These are phyloP conservation scores for Primulina huaijiensis DNA, from an alignment of 257 asterid genomes.

Conservation along the genomic window DNA sequence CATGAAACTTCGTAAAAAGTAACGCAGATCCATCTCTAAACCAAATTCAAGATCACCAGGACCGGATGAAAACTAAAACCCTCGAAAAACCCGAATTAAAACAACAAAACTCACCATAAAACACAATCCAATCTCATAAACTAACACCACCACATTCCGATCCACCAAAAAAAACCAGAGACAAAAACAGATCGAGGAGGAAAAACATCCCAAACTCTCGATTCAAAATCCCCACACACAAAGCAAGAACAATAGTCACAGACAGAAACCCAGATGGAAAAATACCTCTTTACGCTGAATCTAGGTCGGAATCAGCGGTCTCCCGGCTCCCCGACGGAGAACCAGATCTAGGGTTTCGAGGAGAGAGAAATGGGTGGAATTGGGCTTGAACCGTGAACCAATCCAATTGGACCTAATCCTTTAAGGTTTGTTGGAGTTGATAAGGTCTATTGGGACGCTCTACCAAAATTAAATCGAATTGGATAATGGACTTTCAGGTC, in stretches of 20 bases:
- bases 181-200: background rate
- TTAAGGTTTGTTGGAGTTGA: slow-evolving; percentile 34
- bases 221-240: slow-evolving; percentile 19
- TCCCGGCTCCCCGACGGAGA: slow-evolving; percentile 29
- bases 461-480: slow-evolving; percentile 43
- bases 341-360: slow-evolving; percentile 64
- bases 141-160: background rate
- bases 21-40: background rate
- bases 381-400: slow-evolving; percentile 63
- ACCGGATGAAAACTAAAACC: background rate
- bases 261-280: slow-evolving; percentile 24
- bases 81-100: background rate
- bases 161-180: background rate
- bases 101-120: background rate
- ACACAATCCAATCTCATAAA: background rate
- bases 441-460: slow-evolving; percentile 38
- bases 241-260: background rate
- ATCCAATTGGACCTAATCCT: slow-evolving; percentile 58
- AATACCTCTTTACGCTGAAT: slow-evolving; percentile 20
- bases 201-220: slow-evolving; percentile 16
- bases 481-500: slow-evolving; percentile 90
- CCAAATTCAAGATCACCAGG: background rate
- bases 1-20: background rate
- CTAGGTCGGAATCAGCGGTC: slow-evolving; percentile 31
- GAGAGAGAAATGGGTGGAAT: slow-evolving; percentile 38